Percentiles rank a stretch among this genome's conserved stretches.
Evolutionary conservation across 1,284 basidiomycete species (phyloP).

Genomic region (Ganoderma meredithae): DNA sequence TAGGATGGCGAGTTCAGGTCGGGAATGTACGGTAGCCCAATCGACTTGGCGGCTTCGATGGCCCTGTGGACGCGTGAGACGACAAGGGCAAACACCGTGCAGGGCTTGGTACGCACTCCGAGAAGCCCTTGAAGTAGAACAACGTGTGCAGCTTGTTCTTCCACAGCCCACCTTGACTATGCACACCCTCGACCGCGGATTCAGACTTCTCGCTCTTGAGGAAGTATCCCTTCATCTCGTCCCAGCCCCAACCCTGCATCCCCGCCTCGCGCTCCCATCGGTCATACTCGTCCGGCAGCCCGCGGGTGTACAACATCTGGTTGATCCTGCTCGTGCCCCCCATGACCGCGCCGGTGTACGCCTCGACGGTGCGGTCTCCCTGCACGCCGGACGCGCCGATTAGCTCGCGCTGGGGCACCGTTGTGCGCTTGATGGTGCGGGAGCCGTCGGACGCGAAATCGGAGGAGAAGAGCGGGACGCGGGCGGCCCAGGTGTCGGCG

Average conservation of each 20-base stretch:
- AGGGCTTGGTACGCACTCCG: conserved; percentile 19
- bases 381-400: conserved; percentile 36
- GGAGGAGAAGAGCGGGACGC: conserved; percentile 46
- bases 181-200: conserved; percentile 24
- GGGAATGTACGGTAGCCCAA: conserved; percentile 41
- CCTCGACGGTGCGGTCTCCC: conserved; percentile 40
- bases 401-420: conserved; percentile 28
- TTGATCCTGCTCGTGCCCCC: conserved; percentile 52
- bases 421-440: conserved; percentile 36
- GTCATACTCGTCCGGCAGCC: conserved; percentile 47
- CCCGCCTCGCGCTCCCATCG: conserved; percentile 44
- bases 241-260: conserved; percentile 46
- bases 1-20: conserved; percentile 40
- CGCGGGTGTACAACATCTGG: conserved; percentile 48
- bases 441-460: conserved; percentile 35
- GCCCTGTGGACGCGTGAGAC: conserved; percentile 17
- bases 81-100: neutral
- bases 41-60: conserved; percentile 26
- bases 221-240: conserved; percentile 46
- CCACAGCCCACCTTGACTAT: conserved; percentile 25
- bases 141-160: conserved; percentile 25
- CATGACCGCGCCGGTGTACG: conserved; percentile 37
- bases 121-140: conserved; percentile 27
- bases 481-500: conserved; percentile 44
- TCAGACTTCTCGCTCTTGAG: conserved; percentile 37